Conservation (phyloP, 345 rosid genomes). For the Excoecaria agallocha region DNA sequence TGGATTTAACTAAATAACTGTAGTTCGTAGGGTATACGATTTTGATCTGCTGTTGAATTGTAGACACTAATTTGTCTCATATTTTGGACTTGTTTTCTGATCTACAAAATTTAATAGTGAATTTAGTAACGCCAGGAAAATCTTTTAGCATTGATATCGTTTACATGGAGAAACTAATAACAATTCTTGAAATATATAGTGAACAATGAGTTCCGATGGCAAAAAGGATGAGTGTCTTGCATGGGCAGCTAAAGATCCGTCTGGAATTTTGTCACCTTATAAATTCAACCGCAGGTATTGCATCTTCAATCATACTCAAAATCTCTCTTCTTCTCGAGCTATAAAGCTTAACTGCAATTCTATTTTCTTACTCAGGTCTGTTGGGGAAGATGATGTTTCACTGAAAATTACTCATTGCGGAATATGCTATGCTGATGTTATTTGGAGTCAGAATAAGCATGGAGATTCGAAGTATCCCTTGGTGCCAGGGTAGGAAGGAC, state of each 20-base stretch:
- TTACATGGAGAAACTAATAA: neutral
- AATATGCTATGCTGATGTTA: conserved; percentile 81
- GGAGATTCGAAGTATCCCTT: conserved; percentile 73
- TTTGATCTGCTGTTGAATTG: neutral
- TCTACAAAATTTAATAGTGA: neutral
- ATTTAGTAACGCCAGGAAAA: neutral
- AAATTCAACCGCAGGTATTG: conserved; percentile 18
- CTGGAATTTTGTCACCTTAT: conserved; percentile 19
- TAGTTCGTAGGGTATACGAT: too few relatives aligned
- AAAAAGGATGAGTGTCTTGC: conserved; percentile 15
- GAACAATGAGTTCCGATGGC: conserved; percentile 10
- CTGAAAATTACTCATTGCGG: conserved; percentile 84
- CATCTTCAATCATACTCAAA: neutral
- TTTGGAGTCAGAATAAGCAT: conserved; percentile 62
- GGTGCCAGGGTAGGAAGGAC: conserved; percentile 74
- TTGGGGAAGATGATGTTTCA: conserved; percentile 63
- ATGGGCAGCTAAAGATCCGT: conserved; percentile 29
- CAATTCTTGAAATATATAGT: neutral
- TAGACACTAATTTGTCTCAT: neutral
- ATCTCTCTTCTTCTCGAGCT: neutral
- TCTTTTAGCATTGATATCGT: neutral
- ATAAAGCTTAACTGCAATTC: neutral
- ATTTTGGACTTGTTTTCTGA: neutral
- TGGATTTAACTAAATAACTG: neutral
- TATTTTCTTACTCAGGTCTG: conserved; percentile 40